A percentile compares a stretch with the other conserved stretches of the same genome.
These are phyloP conservation scores for Lycium barbarum DNA, from an alignment of 257 asterid genomes.

Conservation along the genomic window DNA sequence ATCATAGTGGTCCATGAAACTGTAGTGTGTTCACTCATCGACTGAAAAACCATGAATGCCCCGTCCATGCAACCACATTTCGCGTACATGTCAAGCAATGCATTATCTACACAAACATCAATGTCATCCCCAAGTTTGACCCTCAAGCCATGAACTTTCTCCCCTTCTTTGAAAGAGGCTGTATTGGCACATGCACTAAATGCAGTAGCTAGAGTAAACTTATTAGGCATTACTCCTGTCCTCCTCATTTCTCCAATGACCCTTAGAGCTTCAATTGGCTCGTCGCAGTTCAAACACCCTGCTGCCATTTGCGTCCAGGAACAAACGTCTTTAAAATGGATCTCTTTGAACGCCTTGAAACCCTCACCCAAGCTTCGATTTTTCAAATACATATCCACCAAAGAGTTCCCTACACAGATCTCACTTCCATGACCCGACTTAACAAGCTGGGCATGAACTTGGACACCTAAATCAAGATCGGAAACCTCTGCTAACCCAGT, in stretches of 20 bases:
- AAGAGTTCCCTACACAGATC: conserved; percentile 67
- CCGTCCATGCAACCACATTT: conserved; percentile 71
- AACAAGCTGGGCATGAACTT: conserved; percentile 61
- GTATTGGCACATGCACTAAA: conserved; percentile 67
- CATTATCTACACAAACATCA: conserved; percentile 73
- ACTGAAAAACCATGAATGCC: conserved; percentile 54
- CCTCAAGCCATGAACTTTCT: conserved; percentile 57
- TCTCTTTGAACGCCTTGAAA: conserved; percentile 66
- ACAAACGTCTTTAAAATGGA: conserved; percentile 56
- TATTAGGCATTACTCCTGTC: conserved; percentile 62
- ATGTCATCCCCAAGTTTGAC: conserved; percentile 53
- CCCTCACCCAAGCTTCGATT: conserved; percentile 53
- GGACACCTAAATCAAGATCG: conserved; percentile 61
- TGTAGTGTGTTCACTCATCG: conserved; percentile 61
- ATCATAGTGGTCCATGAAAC: conserved; percentile 87
- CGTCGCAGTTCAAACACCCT: conserved; percentile 64
- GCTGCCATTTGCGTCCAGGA: conserved; percentile 82
- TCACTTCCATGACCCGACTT: conserved; percentile 71
- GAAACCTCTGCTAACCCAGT: conserved; percentile 70
- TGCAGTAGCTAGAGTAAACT: conserved; percentile 72
- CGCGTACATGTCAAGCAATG: conserved; percentile 74
- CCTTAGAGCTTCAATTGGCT: conserved; percentile 59
- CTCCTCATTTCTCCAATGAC: conserved; percentile 63
- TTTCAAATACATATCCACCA: conserved; percentile 77
- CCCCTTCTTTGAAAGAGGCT: conserved; percentile 64